Base-by-base conservation (phyloP, 1,139 yeast genomes). In the Tardiomyces depauwii region DNA sequence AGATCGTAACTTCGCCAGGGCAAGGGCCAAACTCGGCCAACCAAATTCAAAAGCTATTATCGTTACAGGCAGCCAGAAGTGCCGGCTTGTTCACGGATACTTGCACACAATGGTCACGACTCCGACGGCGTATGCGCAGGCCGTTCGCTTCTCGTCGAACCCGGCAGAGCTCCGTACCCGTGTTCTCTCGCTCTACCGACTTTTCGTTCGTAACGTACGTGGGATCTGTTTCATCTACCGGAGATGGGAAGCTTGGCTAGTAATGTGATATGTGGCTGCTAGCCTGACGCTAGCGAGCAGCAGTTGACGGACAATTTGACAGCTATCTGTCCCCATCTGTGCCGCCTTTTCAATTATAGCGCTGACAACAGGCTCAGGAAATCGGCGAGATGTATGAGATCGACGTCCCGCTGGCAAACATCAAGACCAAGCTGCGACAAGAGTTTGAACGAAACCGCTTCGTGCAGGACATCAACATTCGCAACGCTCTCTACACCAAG, bases 371-470 rank as follows among this genome's bases (percentile, higher is more conserved):
- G 54, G 77, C 82, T 49, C 76, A 55, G 51, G 65, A 56, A 57
- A 63, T 59, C 50, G 61, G 75, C 50, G 81, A 77, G 54, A 73
- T 80, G 60, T 86, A 86, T 66, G 91, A 83, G 66, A 72, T 85
- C 64, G 88, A 84, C 64, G 76, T 82, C 72, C 93, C 95, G 41
- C 80, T 83, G n/a, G 78, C 91, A 40, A 76, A 76, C 53, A 81
- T 85, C 51, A 80, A 86, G 65, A 83, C 95, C 49, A 84, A 82
- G 66, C 75, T 86, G 54, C 80, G 95, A 74, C 94, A 85, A 65
- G 94, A 86, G 65, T 86, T 86, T 57, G 95, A 86, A 68, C 76
- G 94, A 70, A 80, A 86, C 60, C 74, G 95, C 61, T 83, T 72
- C 61, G 85, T 84, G 44, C 67, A 69, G 49, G 87, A 82, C 60